These are phyloP conservation scores for Nymphaea thermarum DNA, from an alignment of 164 flowering plant genomes.

Conservation along the genomic window DNA sequence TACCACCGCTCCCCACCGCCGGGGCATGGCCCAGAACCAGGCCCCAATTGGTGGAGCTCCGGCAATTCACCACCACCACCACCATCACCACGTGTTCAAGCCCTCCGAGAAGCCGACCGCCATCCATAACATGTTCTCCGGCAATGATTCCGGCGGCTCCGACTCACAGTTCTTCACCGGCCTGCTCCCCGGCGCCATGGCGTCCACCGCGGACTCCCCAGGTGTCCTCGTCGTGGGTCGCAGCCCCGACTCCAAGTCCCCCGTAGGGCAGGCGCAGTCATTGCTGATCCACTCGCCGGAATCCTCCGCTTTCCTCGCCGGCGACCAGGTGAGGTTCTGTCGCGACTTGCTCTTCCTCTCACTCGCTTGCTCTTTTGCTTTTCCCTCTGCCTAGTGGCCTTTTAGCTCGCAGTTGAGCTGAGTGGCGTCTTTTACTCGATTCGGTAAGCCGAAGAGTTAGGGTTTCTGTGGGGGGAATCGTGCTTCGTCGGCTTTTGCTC, in stretches of 20 bases:
- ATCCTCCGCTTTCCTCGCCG: constrained; percentile 64
- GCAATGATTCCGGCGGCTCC: constrained; percentile 29
- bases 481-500: no score
- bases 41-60: background rate
- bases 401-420: background rate
- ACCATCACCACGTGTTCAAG: no score
- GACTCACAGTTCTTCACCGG: constrained; percentile 66
- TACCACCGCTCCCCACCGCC: background rate
- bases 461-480: background rate
- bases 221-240: no score
- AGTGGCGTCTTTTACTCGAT: background rate
- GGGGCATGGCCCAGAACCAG: background rate
- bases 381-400: background rate
- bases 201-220: constrained; percentile 32
- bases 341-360: no score
- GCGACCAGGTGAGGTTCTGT: constrained; percentile 36
- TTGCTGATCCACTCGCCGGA: constrained; percentile 71
- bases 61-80: background rate
- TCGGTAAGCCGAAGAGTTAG: background rate
- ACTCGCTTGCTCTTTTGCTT: no score
- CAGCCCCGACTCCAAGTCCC: background rate
- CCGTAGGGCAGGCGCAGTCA: constrained; percentile 27
- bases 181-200: constrained; percentile 91
- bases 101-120: background rate
- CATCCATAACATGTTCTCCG: constrained; percentile 57